phyloP scores from a whole-genome alignment of 768 basidiomycete genomes.

The Trametes cinnabarina region DNA sequence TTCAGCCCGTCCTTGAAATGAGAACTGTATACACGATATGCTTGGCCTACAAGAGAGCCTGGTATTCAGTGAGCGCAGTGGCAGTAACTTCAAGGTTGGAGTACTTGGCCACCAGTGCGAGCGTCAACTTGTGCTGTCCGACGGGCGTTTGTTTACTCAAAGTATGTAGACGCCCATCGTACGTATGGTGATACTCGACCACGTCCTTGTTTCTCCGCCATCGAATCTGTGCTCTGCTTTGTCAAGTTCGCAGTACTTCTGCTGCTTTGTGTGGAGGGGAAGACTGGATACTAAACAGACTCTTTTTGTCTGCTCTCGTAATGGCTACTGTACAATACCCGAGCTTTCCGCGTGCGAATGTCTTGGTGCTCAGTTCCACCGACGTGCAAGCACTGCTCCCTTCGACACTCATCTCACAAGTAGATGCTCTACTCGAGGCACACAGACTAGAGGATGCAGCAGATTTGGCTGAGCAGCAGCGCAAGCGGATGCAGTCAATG shows the following conservation, averaged over 20 bases:
- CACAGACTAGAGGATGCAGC: conserved; percentile 66
- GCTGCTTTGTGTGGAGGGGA: neutral
- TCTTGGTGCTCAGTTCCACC: conserved; percentile 61
- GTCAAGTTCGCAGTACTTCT: neutral
- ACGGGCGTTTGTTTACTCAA: neutral
- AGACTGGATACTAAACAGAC: too few species aligned
- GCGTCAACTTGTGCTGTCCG: too few species aligned
- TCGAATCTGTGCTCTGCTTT: neutral
- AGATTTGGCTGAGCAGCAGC: conserved; percentile 57
- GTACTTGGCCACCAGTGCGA: too few species aligned
- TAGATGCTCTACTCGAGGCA: conserved; percentile 62
- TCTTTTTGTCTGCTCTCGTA: neutral
- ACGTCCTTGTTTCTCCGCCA: neutral
- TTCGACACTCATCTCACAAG: conserved; percentile 69
- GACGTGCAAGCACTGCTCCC: conserved; percentile 66
- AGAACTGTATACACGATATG: too few species aligned
- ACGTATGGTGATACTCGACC: neutral
- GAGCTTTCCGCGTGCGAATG: conserved; percentile 60
- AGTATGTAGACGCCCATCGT: neutral
- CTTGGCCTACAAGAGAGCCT: too few species aligned
- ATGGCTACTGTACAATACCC: conserved; percentile 20
- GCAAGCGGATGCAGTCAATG: conserved; percentile 53
- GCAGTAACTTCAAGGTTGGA: neutral
- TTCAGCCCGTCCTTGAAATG: too few species aligned
- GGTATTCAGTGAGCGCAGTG: too few species aligned